A percentile compares a stretch with the other conserved stretches of the same genome.
phyloP scores from a whole-genome alignment of 2,329 filamentous ascomycete species.

The Calonectria pseudoturangicola region DNA sequence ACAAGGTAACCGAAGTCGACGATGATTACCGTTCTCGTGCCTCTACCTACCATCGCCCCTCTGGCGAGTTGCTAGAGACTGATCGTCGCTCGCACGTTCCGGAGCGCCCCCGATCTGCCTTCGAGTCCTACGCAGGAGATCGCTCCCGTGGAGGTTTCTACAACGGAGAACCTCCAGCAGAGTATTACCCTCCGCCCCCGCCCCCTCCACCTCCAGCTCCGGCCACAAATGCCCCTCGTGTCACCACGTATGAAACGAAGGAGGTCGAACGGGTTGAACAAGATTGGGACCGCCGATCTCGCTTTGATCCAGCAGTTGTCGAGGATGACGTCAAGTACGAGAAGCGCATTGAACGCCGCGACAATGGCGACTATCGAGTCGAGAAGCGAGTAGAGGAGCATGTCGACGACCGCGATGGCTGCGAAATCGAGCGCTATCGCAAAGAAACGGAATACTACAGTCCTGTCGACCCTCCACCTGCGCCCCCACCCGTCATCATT shows the following conservation, averaged over 20 bases:
- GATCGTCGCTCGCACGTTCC: conserved; percentile 67
- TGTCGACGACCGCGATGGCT: conserved; percentile 65
- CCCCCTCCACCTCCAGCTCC: conserved; percentile 51
- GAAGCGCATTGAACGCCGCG: conserved; percentile 70
- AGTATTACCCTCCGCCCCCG: conserved; percentile 50
- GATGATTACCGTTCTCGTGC: conserved; percentile 68
- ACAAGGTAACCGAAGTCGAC: conserved; percentile 65
- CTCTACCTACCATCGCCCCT: conserved; percentile 62
- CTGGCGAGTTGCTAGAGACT: conserved; percentile 64
- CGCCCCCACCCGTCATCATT: conserved; percentile 71
- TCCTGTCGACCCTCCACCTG: conserved; percentile 68
- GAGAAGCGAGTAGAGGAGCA: conserved; percentile 73
- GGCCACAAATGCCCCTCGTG: conserved; percentile 55
- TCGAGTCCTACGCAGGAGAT: conserved; percentile 64
- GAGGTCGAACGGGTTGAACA: conserved; percentile 62
- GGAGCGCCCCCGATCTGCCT: conserved; percentile 71
- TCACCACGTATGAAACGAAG: conserved; percentile 61
- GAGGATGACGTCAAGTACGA: conserved; percentile 73
- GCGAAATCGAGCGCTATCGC: conserved; percentile 75
- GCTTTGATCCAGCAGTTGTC: conserved; percentile 63
- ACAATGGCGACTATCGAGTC: conserved; percentile 65
- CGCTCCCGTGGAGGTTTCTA: conserved; percentile 64
- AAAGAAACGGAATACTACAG: conserved; percentile 79
- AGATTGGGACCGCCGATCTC: conserved; percentile 67
- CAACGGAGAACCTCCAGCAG: conserved; percentile 58